Conservation (phyloP, 75 land plant species). For the Pinus albicaulis region DNA sequence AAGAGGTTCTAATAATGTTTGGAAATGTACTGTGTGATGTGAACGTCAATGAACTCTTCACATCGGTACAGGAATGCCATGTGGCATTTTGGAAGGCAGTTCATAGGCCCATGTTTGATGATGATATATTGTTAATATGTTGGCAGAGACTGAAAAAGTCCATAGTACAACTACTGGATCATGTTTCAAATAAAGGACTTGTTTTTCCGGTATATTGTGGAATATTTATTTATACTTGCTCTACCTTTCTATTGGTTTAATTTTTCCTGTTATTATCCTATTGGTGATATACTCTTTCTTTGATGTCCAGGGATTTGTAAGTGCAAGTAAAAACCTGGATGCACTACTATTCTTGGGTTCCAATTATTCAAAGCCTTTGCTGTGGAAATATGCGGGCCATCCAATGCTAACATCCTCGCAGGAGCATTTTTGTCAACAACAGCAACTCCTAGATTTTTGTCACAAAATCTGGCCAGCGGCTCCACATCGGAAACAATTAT, state of each 20-base stretch:
- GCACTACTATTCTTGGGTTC: conserved; percentile 10
- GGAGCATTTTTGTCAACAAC: conserved; percentile 41
- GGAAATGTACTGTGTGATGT: conserved; percentile 3
- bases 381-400: conserved; percentile 90
- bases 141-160: conserved; percentile 23
- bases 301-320: conserved; percentile 1
- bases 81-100: conserved; percentile 27
- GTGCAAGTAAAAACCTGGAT: conserved; percentile 26
- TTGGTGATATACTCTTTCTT: background rate
- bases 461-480: conserved; percentile 43
- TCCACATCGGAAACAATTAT: background rate
- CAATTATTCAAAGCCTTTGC: conserved; percentile 41
- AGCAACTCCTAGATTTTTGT: conserved; percentile 41
- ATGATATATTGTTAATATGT: conserved; percentile 26
- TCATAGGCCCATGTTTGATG: conserved; percentile 10
- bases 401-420: conserved; percentile 60
- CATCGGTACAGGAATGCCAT: conserved; percentile 29
- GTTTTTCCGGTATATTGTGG: background rate
- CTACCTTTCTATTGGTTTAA: background rate
- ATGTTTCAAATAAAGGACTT: background rate
- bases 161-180: background rate
- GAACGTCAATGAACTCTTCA: background rate
- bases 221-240: background rate
- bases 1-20: conserved; percentile 16
- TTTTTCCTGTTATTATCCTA: background rate